Base-by-base conservation (phyloP, 106 monocot genomes). In the Amphibolis antarctica region DNA sequence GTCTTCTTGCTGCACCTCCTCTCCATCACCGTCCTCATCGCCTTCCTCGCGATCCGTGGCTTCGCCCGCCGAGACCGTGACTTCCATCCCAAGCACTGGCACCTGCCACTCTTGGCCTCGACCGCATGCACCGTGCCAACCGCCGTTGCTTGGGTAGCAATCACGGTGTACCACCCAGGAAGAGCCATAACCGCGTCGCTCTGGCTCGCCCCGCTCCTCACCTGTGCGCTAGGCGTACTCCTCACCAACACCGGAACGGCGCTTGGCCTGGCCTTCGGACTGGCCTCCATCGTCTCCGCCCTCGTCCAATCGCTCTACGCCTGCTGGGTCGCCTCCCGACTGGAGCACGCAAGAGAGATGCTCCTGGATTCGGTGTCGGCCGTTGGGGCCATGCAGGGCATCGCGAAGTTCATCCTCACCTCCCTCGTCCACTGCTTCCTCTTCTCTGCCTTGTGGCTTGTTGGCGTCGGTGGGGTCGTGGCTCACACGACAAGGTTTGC, bases 281-380 rank as follows among this genome's bases (percentile, higher is more conserved):
- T 57, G 5, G 12, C 67, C 28, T 30, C 60, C 18, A 30, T 84
- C 45, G 19, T 61, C 6, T 3, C 73, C 0, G 63, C 72, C 10
- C 9, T 84, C 12, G 22, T 51, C 4, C 55, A 60, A 63, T 60
- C 79, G 9, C 71, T 92, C 26, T 92, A 92, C 45, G 57, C 69
- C 22, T 92, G 86, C 67, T 92, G 86, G 86, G 67, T 73, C 47
- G 60, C 49, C 0, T 69, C 67, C 0, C 74, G 87, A 5, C 49
- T 84, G 10, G 26, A 29, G 22, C 50, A 81, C 20, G 84, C 82
- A 19, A 15, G 49, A 3, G 55, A 64, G 1, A 28, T 87, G 42
- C 81, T 92, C 15, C 47, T 70, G 28, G 28, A 42, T 28, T 70
- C 86, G 1, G 24, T 73, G 43, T 24, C 46, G 0, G 48, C 36